Evolutionary conservation across 139 green algal genomes (phyloP), one percentile per base, ranked within the genome.

Genomic region (Limnomonas spitsbergensis): DNA sequence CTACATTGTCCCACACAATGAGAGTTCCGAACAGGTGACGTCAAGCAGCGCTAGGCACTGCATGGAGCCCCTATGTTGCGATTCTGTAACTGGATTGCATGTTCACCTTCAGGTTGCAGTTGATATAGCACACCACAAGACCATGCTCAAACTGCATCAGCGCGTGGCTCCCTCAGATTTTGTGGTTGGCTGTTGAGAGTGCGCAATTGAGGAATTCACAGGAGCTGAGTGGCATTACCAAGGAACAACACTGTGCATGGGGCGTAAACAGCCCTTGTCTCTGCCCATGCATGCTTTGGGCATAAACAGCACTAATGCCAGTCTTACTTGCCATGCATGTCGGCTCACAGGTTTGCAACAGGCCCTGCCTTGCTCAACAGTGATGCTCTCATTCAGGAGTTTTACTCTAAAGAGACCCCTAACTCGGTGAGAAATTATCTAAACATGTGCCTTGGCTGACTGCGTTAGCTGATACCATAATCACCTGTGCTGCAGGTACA

Each of bases 1-100:
- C 86, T 99, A 98, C 69, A 91, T 96, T 3, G 95, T 99, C 31
- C 95, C 95, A 0, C 95, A 98, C 88, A 97, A 94, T 68, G 95
- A 99, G 86, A 93, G 81, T 80, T 82, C 86, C 40, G 94, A 97
- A 29, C 89, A 95, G 88, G 93, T 94, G 68, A 4, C 2, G 3
- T 2, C n/a, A 40, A 27, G 20, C 38, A 26, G n/a, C 9, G 32
- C 35, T 42, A n/a, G 54, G 70, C 54, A 32, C 38, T 35, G 36
- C 26, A 76, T 34, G 31, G 53, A 26, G 40, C 35, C n/a, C 27
- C 27, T 2, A 24, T 40, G 20, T 27, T 40, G 40, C 29, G 2
- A 3, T 56, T 56, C 29, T 2, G n/a, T 37, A 2, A 61, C n/a
- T 29, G 52, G n/a, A n/a, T n/a, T n/a, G n/a, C n/a, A n/a, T n/a